Evolutionary conservation across 805 yeast species (phyloP), one percentile per base, ranked within the genome.

Genomic region (Kodamaea sagamina): DNA sequence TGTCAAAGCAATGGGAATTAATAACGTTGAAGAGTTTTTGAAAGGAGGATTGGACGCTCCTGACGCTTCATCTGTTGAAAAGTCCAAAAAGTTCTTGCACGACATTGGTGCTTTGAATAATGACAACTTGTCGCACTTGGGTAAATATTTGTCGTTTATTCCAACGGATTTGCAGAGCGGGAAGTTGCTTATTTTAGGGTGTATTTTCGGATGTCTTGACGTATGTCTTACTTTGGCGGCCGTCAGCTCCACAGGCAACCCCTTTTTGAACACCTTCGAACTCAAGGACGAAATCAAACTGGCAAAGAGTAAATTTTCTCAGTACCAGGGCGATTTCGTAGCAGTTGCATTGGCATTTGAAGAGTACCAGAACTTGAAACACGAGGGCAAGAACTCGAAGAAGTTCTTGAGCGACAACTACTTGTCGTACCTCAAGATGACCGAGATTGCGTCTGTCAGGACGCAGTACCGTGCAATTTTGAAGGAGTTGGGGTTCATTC

Each of bases 151-250:
- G 26, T 84, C 97, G 0, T 70, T 84, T 55, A 69, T 92, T 47
- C 99, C 99, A 1, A 81, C 86, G 1, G 98, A 92, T 59, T 77
- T 92, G 34, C 83, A 79, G 47, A 84, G 89, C 37, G 97, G 96
- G 6, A 92, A 92, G 54, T 63, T 90, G 41, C 66, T 92, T 26
- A 79, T 90, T 12, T 77, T 81, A 47, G 89, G 96, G 1, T 80
- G 92, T 32, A 75, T 90, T 4, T 87, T 92, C 60, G 93, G 93
- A 0, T 84, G 93, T 54, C 65, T 90, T 6, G 90, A 87, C 18
- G 66, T 77, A 13, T 84, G 90, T 46, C 69, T 89, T n/a, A 79
- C 93, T 0, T 66, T 88, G n/a, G 92, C 95, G 0, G 80, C 96
- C 0, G 72, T 89, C 2, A 65, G 85, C 31, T 78, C 89, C 11